Percentiles rank a stretch among this genome's conserved stretches.
These are phyloP conservation scores for Symbiotaphrina buchneri DNA, from an alignment of 495 filamentous ascomycete genomes.

Conservation along the genomic window DNA sequence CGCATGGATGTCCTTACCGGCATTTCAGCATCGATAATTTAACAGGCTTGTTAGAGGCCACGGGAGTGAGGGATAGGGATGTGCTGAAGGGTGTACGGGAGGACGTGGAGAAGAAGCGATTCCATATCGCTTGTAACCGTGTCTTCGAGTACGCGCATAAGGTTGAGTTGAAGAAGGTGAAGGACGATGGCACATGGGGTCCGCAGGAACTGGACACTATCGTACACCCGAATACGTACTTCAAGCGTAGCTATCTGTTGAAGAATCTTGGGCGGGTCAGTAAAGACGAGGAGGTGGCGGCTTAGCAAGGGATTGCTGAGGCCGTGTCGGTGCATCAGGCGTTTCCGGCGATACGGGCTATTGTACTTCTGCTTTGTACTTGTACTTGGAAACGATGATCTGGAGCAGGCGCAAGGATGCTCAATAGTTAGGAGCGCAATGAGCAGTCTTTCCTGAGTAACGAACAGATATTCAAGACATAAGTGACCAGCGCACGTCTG, in stretches of 20 bases:
- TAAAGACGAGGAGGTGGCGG: conserved; percentile 13
- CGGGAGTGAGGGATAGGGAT: conserved; percentile 55
- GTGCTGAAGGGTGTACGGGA: conserved; percentile 63
- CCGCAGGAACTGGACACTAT: conserved; percentile 80
- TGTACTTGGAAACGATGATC: too few relatives aligned
- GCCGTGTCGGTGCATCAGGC: too few relatives aligned
- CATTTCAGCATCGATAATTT: conserved; percentile 83
- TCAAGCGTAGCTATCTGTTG: conserved; percentile 75
- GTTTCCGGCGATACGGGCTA: too few relatives aligned
- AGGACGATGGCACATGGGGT: conserved; percentile 57
- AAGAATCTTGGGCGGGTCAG: conserved; percentile 39
- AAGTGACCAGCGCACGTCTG: too few relatives aligned
- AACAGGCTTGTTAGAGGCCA: conserved; percentile 41
- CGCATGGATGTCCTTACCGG: conserved; percentile 87
- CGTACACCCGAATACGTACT: conserved; percentile 94
- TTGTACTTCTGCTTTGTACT: too few relatives aligned
- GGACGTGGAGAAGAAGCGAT: conserved; percentile 73
- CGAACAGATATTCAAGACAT: too few relatives aligned
- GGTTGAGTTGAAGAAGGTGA: conserved; percentile 70
- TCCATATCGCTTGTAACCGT: conserved; percentile 88
- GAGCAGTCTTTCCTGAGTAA: too few relatives aligned
- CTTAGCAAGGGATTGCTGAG: too few relatives aligned
- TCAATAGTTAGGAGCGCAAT: too few relatives aligned
- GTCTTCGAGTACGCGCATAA: conserved; percentile 84
- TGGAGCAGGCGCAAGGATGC: too few relatives aligned